Conservation (phyloP, 257 asterid genomes). For the Ilex asprella region DNA sequence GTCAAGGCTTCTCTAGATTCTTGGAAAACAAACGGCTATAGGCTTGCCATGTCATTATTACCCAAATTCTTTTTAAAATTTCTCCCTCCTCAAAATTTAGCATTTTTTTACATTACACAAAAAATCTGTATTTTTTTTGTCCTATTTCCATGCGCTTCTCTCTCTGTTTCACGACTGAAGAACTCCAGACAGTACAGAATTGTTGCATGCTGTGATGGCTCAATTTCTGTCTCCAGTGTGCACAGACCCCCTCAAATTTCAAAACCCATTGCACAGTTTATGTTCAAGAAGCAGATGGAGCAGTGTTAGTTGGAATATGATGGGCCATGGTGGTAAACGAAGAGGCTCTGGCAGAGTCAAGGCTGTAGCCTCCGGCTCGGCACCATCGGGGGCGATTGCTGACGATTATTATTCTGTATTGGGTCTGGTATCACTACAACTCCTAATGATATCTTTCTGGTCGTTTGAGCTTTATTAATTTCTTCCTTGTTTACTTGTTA, state of each 20-base stretch:
- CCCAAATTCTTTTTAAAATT: slow-evolving; percentile 6
- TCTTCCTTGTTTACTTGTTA: too few species aligned
- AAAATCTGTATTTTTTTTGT: slow-evolving; percentile 2
- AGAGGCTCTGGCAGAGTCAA: slow-evolving; percentile 42
- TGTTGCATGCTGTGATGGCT: too few species aligned
- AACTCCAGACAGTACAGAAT: too few species aligned
- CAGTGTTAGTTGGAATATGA: slow-evolving; percentile 35
- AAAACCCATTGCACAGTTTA: slow-evolving; percentile 35
- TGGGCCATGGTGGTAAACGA: slow-evolving; percentile 34
- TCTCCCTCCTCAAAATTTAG: slow-evolving; percentile 45
- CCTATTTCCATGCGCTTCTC: background rate
- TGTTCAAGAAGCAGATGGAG: slow-evolving; percentile 38
- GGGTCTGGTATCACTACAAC: slow-evolving; percentile 53
- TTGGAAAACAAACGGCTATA: slow-evolving; percentile 41
- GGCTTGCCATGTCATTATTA: slow-evolving; percentile 52
- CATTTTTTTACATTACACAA: slow-evolving; percentile 3
- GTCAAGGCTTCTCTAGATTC: slow-evolving; percentile 26
- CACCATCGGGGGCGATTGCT: slow-evolving; percentile 44
- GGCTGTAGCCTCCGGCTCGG: slow-evolving; percentile 53
- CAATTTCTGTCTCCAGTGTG: slow-evolving; percentile 66
- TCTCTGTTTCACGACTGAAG: background rate
- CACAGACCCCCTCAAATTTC: slow-evolving; percentile 61
- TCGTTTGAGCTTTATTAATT: too few species aligned
- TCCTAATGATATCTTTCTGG: too few species aligned
- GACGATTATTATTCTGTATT: slow-evolving; percentile 83